phyloP scores from a whole-genome alignment of 371 early-diverging fungal species.

The Mycotypha africana region DNA sequence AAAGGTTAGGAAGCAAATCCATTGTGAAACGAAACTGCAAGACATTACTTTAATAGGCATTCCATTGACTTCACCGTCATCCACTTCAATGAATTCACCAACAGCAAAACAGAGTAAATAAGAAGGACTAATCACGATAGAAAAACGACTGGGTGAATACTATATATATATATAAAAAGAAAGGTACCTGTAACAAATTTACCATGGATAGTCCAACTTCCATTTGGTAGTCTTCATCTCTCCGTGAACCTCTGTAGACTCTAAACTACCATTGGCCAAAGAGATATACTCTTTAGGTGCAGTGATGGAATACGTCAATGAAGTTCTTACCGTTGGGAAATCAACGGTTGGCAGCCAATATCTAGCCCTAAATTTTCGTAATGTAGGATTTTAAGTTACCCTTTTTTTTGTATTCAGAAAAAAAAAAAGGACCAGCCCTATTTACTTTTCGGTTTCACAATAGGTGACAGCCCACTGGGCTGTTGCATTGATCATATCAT shows the following conservation, averaged over 20 bases:
- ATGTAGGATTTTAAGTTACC: not conserved
- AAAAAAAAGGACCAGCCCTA: too few species aligned
- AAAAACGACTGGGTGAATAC: too few species aligned
- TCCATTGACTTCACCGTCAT: conserved; percentile 43
- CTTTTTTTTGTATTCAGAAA: conserved; percentile 13
- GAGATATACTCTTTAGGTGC: conserved; percentile 36
- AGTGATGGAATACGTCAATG: conserved; percentile 41
- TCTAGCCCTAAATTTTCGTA: conserved; percentile 43
- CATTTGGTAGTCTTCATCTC: conserved; percentile 38
- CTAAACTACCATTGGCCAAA: conserved; percentile 46
- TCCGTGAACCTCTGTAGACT: conserved; percentile 14
- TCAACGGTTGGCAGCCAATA: conserved; percentile 64
- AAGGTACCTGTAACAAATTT: not conserved
- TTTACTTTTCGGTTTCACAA: conserved; percentile 38
- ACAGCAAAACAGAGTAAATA: conserved; percentile 47
- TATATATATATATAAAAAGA: not conserved
- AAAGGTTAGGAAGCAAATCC: too few species aligned
- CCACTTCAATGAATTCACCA: conserved; percentile 43
- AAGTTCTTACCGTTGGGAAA: conserved; percentile 47
- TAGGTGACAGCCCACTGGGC: conserved; percentile 23
- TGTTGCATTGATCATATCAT: conserved; percentile 3
- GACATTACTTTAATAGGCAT: conserved; percentile 38
- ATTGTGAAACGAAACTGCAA: too few species aligned
- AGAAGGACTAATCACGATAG: conserved; percentile 38
- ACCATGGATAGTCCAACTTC: conserved; percentile 38